A percentile compares a stretch with the other conserved stretches of the same genome.
Evolutionary conservation across 2,329 filamentous ascomycete genomes (phyloP).

Genomic region (Lasiodiplodia gonubiensis): DNA sequence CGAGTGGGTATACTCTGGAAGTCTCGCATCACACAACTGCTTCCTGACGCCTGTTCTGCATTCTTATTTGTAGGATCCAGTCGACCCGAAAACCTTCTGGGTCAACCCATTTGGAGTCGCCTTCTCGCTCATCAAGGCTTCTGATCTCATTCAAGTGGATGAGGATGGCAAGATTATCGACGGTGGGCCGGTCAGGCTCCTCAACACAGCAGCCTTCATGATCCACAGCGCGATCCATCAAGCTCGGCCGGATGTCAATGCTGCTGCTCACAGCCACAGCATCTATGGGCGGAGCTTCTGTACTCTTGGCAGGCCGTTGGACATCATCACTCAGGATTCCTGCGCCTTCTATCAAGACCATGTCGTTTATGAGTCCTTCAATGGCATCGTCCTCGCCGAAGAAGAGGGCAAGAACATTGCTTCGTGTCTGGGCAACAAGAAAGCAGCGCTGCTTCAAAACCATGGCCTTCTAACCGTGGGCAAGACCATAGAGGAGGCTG

Average conservation of each 20-base stretch:
- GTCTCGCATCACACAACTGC: neutral
- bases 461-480: constrained; percentile 60
- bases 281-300: constrained; percentile 68
- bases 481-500: constrained; percentile 55
- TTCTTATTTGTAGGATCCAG: constrained; percentile 52
- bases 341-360: constrained; percentile 63
- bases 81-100: constrained; percentile 67
- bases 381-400: constrained; percentile 59
- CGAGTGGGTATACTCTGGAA: constrained; percentile 44
- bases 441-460: constrained; percentile 60
- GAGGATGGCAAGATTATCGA: constrained; percentile 66
- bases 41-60: neutral
- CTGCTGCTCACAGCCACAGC: constrained; percentile 64
- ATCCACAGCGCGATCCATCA: constrained; percentile 66
- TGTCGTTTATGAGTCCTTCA: constrained; percentile 59
- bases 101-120: constrained; percentile 70
- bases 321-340: constrained; percentile 65
- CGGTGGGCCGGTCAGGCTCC: constrained; percentile 55
- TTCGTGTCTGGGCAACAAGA: constrained; percentile 53
- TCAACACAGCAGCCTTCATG: constrained; percentile 60
- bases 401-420: constrained; percentile 62
- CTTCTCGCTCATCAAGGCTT: constrained; percentile 67
- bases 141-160: constrained; percentile 71
- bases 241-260: constrained; percentile 64
- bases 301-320: constrained; percentile 63